Evolutionary conservation across 768 basidiomycete genomes (phyloP).

Genomic region (Boletus fagicola): DNA sequence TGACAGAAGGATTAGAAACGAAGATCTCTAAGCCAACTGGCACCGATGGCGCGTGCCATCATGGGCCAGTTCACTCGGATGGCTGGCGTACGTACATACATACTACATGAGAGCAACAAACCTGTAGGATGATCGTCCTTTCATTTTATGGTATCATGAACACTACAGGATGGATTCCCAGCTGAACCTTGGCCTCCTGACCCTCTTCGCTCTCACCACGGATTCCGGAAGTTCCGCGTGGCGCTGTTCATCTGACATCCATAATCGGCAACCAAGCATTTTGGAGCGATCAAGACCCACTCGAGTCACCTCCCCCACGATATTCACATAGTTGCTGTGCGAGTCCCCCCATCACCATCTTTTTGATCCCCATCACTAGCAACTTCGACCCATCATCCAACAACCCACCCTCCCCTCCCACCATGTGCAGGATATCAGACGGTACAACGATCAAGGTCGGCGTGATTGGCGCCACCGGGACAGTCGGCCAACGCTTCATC

Average conservation of each 20-base stretch:
- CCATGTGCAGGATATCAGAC: constrained; percentile 25
- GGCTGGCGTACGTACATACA: no score
- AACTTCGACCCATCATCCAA: neutral
- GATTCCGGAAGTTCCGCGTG: no score
- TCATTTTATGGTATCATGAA: neutral
- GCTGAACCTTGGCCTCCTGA: no score
- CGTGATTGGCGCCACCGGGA: constrained; percentile 86
- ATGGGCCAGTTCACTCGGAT: neutral
- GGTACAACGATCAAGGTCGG: constrained; percentile 52
- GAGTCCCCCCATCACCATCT: neutral
- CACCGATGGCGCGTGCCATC: neutral
- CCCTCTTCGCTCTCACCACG: no score
- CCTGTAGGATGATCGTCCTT: neutral
- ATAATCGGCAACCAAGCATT: constrained; percentile 3
- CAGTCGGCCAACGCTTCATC: constrained; percentile 95
- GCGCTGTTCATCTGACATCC: neutral
- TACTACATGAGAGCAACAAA: neutral
- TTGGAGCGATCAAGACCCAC: neutral
- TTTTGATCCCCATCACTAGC: neutral
- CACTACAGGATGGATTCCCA: neutral
- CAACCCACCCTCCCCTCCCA: neutral
- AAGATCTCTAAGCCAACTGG: neutral
- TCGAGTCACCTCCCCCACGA: no score
- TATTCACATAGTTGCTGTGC: neutral
- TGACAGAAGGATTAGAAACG: neutral